phyloP scores from a whole-genome alignment of 345 rosid species.

The Cochlearia excelsa region DNA sequence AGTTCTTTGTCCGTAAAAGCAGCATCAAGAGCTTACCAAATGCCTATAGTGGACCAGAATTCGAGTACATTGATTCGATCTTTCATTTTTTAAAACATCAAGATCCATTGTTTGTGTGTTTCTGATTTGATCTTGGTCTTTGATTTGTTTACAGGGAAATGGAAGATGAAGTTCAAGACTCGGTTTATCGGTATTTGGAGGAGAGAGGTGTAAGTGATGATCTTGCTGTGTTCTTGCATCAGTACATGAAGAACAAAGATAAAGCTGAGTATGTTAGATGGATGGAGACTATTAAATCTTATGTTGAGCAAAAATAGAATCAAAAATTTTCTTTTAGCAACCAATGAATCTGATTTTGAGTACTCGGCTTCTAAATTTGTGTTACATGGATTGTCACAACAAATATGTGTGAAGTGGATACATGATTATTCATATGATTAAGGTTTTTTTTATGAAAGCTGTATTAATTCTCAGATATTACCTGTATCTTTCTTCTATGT shows the following conservation, averaged over 20 bases:
- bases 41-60: conserved; percentile 65
- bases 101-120: not conserved
- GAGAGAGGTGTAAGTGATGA: conserved; percentile 67
- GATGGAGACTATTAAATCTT: conserved; percentile 70
- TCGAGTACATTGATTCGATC: conserved; percentile 48
- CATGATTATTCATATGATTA: no score
- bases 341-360: not conserved
- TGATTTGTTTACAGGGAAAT: conserved; percentile 54
- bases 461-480: no score
- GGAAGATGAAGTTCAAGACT: conserved; percentile 73
- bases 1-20: conserved; percentile 47
- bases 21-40: conserved; percentile 31
- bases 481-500: no score
- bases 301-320: conserved; percentile 52
- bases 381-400: not conserved
- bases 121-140: conserved; percentile 5
- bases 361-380: not conserved
- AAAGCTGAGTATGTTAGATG: conserved; percentile 69
- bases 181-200: conserved; percentile 64
- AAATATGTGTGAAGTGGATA: no score
- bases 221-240: conserved; percentile 77
- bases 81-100: not conserved
- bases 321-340: not conserved
- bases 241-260: conserved; percentile 69
- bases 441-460: no score